Conservation (phyloP, 768 basidiomycete species). For the Rhodotorula sphaerocarpa region DNA sequence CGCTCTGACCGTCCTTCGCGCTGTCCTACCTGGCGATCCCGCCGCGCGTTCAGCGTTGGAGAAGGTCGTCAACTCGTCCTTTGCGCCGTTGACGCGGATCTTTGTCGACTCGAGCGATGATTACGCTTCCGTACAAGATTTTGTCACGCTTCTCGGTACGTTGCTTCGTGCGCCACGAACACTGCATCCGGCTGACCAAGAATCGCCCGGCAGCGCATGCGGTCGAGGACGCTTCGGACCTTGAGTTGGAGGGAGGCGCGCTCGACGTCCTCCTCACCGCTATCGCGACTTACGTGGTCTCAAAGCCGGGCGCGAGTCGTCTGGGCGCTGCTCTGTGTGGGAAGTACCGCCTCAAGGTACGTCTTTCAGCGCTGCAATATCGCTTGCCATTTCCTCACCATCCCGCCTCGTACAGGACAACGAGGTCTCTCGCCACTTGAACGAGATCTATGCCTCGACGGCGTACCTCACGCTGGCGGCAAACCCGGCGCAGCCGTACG, state of each 20-base stretch:
- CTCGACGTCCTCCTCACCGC: conserved; percentile 28
- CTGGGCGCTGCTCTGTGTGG: conserved; percentile 12
- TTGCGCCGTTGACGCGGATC: conserved; percentile 9
- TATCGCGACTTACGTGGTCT: conserved; percentile 11
- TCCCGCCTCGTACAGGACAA: conserved; percentile 9
- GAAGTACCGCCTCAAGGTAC: conserved; percentile 24
- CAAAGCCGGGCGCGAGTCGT: conserved; percentile 5
- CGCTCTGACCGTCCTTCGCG: too few species aligned
- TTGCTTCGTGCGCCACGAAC: neutral
- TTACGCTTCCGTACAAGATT: neutral
- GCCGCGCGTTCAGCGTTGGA: too few species aligned
- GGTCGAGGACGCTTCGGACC: neutral
- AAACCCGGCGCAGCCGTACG: neutral
- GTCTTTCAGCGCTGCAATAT: neutral
- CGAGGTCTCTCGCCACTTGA: conserved; percentile 34
- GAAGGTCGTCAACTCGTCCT: conserved; percentile 5
- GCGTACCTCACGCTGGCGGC: conserved; percentile 7
- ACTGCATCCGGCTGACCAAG: too few species aligned
- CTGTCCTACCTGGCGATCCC: too few species aligned
- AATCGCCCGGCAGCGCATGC: neutral
- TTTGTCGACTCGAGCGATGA: conserved; percentile 22
- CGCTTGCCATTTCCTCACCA: neutral
- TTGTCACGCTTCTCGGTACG: conserved; percentile 9
- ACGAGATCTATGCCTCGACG: conserved; percentile 28
- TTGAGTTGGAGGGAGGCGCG: conserved; percentile 13